Base-by-base conservation (phyloP, 2,329 filamentous ascomycete genomes). In the Rutstroemia sydowiana region DNA sequence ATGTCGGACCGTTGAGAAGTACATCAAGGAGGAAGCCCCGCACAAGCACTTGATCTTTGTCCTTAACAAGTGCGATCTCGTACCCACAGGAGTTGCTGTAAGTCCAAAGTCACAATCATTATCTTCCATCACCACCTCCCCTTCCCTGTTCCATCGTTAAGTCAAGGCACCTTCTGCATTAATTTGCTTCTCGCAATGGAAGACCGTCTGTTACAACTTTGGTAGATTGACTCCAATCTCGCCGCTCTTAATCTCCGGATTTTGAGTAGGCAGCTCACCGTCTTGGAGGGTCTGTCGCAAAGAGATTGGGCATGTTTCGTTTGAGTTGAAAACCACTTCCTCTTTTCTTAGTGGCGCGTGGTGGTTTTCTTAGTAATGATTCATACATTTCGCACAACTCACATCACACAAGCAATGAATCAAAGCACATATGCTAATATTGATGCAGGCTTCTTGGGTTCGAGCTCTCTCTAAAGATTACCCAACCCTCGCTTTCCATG, bases 321-420 rank as follows among this genome's bases (percentile, higher is more conserved):
- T 86, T 89, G 92, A 97, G 93, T 97, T 96, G 93, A 97, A 86
- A 76, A 76, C 81, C 82, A 80, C 79, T 81, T 80, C 80, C 77
- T 73, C 79, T 75, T 65, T 69, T 68, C 67, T 62, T 72, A 77
- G 77, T 73, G 70, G 73, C 72, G 72, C 72, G 73, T 91, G 83
- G 86, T 81, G 81, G 79, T 79, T 77, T 87, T 97, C 93, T 95
- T 98, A 98, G 93, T 97, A 86, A 88, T 86, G 88, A 87, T 85
- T 86, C 91, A 92, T 80, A 98, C 85, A 91, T 82, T 51, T 50
- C 31, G 40, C 14, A 23, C 13, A 32, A 40, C n/a, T n/a, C n/a
- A n/a, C n/a, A n/a, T n/a, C n/a, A n/a, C n/a, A n/a, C n/a, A n/a
- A 5, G 13, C 14, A n/a, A 40, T 18, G 9, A 31, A n/a, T 46